phyloP scores from a whole-genome alignment of 192 early-diverging fungal species.

The Radiomyces spectabilis region DNA sequence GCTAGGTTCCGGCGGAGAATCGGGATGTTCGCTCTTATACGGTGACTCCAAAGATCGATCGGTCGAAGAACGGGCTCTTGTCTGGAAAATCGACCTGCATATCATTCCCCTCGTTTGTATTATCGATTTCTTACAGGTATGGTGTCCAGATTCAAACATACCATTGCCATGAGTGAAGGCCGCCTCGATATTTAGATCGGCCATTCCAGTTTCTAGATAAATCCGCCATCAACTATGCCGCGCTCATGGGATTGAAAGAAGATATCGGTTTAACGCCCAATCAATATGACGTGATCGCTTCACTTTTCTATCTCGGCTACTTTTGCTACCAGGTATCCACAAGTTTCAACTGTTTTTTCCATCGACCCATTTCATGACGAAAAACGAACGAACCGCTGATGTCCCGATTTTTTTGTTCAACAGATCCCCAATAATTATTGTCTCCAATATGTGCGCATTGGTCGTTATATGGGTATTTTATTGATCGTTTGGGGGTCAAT shows the following conservation, averaged over 20 bases:
- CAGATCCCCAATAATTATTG: slow-evolving; percentile 14
- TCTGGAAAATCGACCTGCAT: slow-evolving; percentile 8
- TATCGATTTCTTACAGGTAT: slow-evolving; percentile 21
- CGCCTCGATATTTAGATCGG: too few species aligned
- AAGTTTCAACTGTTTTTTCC: too few species aligned
- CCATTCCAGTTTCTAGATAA: slow-evolving; percentile 20
- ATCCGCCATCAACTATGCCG: slow-evolving; percentile 11
- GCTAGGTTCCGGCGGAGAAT: too few species aligned
- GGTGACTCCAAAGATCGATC: too few species aligned
- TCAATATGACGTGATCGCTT: slow-evolving; percentile 13
- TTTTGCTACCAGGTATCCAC: slow-evolving; percentile 4
- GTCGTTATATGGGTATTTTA: slow-evolving; percentile 9
- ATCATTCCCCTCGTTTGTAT: slow-evolving; percentile 16
- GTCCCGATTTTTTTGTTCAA: not conserved
- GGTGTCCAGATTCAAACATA: not conserved
- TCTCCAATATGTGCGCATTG: slow-evolving; percentile 17
- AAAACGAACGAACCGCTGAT: not conserved
- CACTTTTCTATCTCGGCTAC: slow-evolving; percentile 27
- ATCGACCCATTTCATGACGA: too few species aligned
- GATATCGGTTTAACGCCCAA: slow-evolving; percentile 8
- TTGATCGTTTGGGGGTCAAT: slow-evolving; percentile 17
- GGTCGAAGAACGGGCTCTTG: slow-evolving; percentile 7
- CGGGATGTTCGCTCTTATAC: too few species aligned
- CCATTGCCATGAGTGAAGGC: not conserved
- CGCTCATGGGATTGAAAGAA: slow-evolving; percentile 9